Conservation (phyloP, 371 early-diverging fungal genomes). For the Catenaria anguillulae region DNA sequence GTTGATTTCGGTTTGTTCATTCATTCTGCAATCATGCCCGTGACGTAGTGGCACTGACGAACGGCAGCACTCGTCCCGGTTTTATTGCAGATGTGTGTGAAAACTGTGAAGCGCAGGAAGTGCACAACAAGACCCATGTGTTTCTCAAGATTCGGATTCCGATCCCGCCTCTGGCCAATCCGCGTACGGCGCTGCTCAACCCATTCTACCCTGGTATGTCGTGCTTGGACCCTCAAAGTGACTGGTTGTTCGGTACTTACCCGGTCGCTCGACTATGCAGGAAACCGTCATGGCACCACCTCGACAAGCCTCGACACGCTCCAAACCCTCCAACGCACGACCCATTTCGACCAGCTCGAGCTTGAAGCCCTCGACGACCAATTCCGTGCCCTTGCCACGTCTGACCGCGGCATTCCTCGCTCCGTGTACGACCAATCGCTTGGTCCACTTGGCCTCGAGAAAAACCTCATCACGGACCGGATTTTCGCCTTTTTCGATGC, state of each 20-base stretch:
- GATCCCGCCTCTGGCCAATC: conserved; percentile 83
- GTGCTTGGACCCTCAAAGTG: background rate
- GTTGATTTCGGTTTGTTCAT: conserved; percentile 39
- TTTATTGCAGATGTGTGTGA: conserved; percentile 94
- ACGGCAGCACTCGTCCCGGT: no score
- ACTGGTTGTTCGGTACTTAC: background rate
- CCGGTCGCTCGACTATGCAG: background rate
- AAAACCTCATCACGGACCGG: conserved; percentile 69
- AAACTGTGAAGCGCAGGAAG: conserved; percentile 63
- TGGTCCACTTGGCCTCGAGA: conserved; percentile 68
- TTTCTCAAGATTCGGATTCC: conserved; percentile 85
- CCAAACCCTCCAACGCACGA: conserved; percentile 36
- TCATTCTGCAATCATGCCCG: no score
- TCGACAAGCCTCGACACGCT: conserved; percentile 15
- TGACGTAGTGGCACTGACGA: no score
- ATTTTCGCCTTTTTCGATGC: conserved; percentile 82
- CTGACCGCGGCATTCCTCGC: conserved; percentile 52
- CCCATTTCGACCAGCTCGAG: conserved; percentile 72
- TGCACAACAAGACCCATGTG: conserved; percentile 63
- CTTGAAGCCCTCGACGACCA: conserved; percentile 72
- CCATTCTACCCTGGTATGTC: conserved; percentile 57
- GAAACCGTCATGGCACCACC: background rate
- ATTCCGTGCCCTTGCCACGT: conserved; percentile 60
- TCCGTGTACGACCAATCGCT: conserved; percentile 70
- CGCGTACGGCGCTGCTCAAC: conserved; percentile 60